These are phyloP conservation scores for Pyrenochaeta sp. DNA, from an alignment of 2,329 filamentous ascomycete genomes.

Conservation along the genomic window DNA sequence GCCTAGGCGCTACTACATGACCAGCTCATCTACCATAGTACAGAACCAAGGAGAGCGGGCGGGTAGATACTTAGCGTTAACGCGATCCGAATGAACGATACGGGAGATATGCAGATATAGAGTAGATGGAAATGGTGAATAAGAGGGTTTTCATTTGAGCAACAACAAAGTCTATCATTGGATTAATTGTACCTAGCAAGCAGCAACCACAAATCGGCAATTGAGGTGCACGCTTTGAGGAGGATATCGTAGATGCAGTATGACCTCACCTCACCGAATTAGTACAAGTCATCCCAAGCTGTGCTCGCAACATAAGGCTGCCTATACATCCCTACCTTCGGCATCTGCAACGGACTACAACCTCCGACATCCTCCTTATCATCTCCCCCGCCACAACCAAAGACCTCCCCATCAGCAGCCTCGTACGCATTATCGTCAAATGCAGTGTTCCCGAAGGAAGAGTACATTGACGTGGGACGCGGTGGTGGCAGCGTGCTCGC, in stretches of 20 bases:
- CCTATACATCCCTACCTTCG: background rate
- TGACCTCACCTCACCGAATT: background rate
- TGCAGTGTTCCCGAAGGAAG: constrained; percentile 4
- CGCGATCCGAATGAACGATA: background rate
- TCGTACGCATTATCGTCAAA: constrained; percentile 12
- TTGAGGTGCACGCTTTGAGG: background rate
- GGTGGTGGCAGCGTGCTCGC: constrained; percentile 10
- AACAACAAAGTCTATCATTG: too few species aligned
- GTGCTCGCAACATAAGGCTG: background rate
- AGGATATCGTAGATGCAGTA: background rate
- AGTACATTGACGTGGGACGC: constrained; percentile 14
- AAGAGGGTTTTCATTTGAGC: too few species aligned
- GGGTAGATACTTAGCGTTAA: too few species aligned
- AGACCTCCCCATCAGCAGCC: constrained; percentile 2
- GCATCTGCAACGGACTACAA: background rate
- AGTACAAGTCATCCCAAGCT: constrained; percentile 10
- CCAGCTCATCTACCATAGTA: too few species aligned
- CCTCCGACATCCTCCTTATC: background rate
- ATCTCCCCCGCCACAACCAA: background rate
- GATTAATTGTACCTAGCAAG: background rate
- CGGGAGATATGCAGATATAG: too few species aligned
- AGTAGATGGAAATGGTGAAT: too few species aligned
- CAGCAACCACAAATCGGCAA: background rate
- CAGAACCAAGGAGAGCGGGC: too few species aligned
- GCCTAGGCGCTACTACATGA: too few species aligned